Evolutionary conservation across 768 basidiomycete species (phyloP).

Genomic region (Leccinum uliginosum): DNA sequence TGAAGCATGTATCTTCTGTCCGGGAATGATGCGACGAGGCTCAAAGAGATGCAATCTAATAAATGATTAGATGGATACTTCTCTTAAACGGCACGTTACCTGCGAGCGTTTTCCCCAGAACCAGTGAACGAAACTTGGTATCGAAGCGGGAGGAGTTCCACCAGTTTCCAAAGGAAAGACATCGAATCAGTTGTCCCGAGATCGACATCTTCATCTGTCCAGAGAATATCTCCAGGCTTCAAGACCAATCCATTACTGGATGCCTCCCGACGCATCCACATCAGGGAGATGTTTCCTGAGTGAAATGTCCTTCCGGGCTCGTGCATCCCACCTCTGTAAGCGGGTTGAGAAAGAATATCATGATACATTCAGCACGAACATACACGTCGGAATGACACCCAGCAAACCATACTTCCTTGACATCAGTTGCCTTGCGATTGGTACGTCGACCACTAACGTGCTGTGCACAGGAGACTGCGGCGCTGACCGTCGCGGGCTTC

Average conservation of each 20-base stretch:
- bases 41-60: constrained; percentile 9
- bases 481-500: not conserved
- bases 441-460: not conserved
- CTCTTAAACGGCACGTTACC: not conserved
- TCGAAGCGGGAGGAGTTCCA: constrained; percentile 12
- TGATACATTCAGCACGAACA: not conserved
- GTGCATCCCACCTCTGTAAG: constrained; percentile 13
- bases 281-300: constrained; percentile 16
- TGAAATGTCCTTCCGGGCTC: constrained; percentile 11
- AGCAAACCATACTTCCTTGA: constrained; percentile 32
- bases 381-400: constrained; percentile 37
- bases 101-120: constrained; percentile 7
- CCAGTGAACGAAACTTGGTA: constrained; percentile 19
- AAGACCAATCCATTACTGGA: constrained; percentile 19
- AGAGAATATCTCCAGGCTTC: constrained; percentile 14
- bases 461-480: not conserved
- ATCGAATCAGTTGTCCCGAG: constrained; percentile 15
- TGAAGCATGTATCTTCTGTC: constrained; percentile 16
- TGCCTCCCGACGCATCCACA: constrained; percentile 32
- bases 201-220: constrained; percentile 17
- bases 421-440: constrained; percentile 6
- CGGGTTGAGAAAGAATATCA: not conserved
- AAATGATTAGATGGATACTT: not conserved
- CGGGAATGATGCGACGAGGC: constrained; percentile 10
- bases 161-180: constrained; percentile 12